A percentile compares a stretch with the other conserved stretches of the same genome.
phyloP scores from a whole-genome alignment of 352 stramenopile genomes.

The Pythium dissimile region DNA sequence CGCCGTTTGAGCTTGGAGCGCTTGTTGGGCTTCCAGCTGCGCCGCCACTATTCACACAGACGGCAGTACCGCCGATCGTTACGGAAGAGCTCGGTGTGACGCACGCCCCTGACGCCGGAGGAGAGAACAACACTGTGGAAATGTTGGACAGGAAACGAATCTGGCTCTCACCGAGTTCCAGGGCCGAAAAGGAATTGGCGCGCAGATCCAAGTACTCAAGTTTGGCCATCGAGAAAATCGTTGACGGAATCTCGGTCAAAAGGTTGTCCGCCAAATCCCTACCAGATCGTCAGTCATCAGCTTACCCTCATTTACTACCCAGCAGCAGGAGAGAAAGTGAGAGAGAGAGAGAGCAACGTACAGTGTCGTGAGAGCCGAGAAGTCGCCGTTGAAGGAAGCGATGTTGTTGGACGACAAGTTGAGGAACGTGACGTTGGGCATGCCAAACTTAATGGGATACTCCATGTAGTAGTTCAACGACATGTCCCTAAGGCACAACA shows the following conservation, averaged over 20 bases:
- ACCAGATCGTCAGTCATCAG: neutral
- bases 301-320: too few species aligned
- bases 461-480: constrained; percentile 46
- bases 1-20: neutral
- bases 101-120: constrained; percentile 27
- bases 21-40: neutral
- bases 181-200: constrained; percentile 52
- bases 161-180: constrained; percentile 25
- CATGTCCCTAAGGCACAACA: constrained; percentile 31
- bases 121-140: constrained; percentile 39
- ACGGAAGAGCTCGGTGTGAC: constrained; percentile 6
- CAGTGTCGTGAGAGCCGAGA: constrained; percentile 46
- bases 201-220: constrained; percentile 43
- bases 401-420: constrained; percentile 61
- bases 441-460: constrained; percentile 51
- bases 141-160: constrained; percentile 32
- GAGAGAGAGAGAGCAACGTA: too few species aligned
- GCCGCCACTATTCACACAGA: constrained; percentile 29
- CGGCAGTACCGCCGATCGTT: constrained; percentile 25
- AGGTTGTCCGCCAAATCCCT: constrained; percentile 57
- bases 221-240: constrained; percentile 43
- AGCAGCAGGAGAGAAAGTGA: too few species aligned
- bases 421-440: constrained; percentile 34
- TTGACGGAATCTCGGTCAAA: constrained; percentile 39
- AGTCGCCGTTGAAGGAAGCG: constrained; percentile 39